A percentile compares a stretch with the other conserved stretches of the same genome.
Evolutionary conservation across 208 protist species (phyloP).

Genomic region (Trypanosoma boissoni): DNA sequence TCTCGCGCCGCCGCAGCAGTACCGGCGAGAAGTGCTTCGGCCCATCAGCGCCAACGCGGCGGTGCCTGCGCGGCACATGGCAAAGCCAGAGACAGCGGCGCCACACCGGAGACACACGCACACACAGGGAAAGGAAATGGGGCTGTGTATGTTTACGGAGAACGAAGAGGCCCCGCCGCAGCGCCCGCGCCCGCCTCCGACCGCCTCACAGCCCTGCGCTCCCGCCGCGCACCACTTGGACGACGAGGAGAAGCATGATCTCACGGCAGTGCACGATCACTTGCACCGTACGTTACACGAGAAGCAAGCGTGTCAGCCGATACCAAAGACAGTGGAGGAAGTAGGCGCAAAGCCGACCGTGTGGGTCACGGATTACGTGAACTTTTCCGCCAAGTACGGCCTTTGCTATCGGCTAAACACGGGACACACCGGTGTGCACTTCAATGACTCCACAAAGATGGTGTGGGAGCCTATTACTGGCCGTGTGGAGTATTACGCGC

Average conservation of each 20-base stretch:
- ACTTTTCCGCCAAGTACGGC: conserved; percentile 98
- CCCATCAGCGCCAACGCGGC: conserved; percentile 43
- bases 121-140: too few relatives aligned
- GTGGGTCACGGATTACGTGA: conserved; percentile 92
- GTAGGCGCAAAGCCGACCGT: conserved; percentile 34
- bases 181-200: neutral
- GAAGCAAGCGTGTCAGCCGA: neutral
- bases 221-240: conserved; percentile 19
- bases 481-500: conserved; percentile 78
- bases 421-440: conserved; percentile 94
- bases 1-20: conserved; percentile 6
- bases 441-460: conserved; percentile 98
- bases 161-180: neutral
- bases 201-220: neutral
- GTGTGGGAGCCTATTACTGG: conserved; percentile 77
- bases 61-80: conserved; percentile 8
- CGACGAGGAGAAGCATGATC: conserved; percentile 43
- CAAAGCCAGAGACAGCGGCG: conserved; percentile 2
- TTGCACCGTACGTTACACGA: conserved; percentile 56
- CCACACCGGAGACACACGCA: conserved; percentile 7
- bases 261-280: conserved; percentile 63
- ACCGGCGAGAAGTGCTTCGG: conserved; percentile 46
- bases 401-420: conserved; percentile 95
- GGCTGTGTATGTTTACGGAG: too few relatives aligned
- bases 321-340: neutral